Conservation (phyloP, 305 asterid genomes). For the Petunia hybrid region DNA sequence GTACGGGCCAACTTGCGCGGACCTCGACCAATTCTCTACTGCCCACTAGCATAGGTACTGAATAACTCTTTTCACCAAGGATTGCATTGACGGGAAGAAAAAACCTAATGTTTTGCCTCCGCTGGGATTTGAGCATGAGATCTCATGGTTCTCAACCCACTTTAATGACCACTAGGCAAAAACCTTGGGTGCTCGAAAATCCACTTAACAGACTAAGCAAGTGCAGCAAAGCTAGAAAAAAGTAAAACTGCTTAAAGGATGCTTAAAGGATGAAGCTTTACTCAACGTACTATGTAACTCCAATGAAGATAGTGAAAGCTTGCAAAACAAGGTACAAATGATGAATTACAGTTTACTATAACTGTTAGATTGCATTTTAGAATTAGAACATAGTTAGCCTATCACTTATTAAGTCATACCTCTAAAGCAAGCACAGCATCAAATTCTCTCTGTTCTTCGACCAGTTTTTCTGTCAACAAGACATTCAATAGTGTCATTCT, state of each 20-base stretch:
- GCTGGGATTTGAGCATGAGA: not conserved
- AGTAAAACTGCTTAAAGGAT: slow-evolving; percentile 29
- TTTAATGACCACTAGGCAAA: not conserved
- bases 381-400: slow-evolving; percentile 12
- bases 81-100: not conserved
- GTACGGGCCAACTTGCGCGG: not conserved
- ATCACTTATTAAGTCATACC: slow-evolving; percentile 52
- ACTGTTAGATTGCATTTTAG: not conserved
- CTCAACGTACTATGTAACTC: not conserved
- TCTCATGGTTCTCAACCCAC: not conserved
- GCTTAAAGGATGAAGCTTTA: slow-evolving; percentile 27
- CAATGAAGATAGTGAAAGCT: not conserved
- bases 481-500: slow-evolving; percentile 47
- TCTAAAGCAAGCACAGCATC: slow-evolving; percentile 93
- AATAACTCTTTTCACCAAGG: not conserved
- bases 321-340: slow-evolving; percentile 1
- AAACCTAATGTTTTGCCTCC: not conserved
- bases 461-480: slow-evolving; percentile 74
- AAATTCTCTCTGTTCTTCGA: slow-evolving; percentile 79
- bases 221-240: slow-evolving; percentile 14
- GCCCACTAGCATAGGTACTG: not conserved
- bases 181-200: not conserved
- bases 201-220: not conserved
- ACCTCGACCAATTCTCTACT: not conserved
- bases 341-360: slow-evolving; percentile 10